Conservation (phyloP, 495 filamentous ascomycete species). For the Jackrogersella multiformis region DNA sequence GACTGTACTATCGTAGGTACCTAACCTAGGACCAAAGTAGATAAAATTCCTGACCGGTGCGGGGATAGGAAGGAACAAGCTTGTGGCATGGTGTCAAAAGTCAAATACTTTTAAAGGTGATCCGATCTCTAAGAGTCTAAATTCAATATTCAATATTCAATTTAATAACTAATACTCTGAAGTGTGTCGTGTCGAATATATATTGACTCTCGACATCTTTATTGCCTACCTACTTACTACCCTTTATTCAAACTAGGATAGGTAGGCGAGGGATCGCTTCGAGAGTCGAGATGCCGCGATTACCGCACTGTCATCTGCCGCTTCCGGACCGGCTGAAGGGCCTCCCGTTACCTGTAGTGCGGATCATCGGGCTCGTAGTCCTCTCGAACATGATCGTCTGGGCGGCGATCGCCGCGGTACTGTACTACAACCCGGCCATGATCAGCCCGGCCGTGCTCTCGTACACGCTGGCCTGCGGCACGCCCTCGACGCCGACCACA, state of each 20-base stretch:
- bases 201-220: not conserved
- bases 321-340: constrained; percentile 45
- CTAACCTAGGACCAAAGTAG: too few species aligned
- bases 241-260: too few species aligned
- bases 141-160: too few species aligned
- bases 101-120: too few species aligned
- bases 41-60: not conserved
- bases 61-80: too few species aligned
- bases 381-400: constrained; percentile 76
- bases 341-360: constrained; percentile 71
- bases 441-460: constrained; percentile 82
- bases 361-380: constrained; percentile 71
- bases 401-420: constrained; percentile 74
- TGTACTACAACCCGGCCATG: constrained; percentile 66
- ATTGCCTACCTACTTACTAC: too few species aligned
- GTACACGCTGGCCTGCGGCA: constrained; percentile 90
- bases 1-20: not conserved
- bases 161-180: too few species aligned
- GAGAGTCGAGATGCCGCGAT: constrained; percentile 26
- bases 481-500: constrained; percentile 96
- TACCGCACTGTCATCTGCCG: constrained; percentile 12
- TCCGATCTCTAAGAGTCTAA: not conserved
- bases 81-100: too few species aligned
- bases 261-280: too few species aligned
- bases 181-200: too few species aligned